These are phyloP conservation scores for Boletus eberwhitei DNA, from an alignment of 768 basidiomycete genomes.

Conservation along the genomic window DNA sequence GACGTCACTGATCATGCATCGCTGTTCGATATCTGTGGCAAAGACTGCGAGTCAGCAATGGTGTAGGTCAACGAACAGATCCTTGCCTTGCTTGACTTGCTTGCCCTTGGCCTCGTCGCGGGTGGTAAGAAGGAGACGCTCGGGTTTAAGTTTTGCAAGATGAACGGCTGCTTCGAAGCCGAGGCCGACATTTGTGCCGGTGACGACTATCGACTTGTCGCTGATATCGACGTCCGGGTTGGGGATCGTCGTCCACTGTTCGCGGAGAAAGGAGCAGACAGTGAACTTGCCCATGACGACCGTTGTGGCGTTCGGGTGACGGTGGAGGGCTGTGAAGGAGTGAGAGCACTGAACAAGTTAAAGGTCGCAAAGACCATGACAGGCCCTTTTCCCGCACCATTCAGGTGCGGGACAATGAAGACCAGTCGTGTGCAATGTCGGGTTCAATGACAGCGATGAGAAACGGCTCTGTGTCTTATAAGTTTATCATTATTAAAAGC, in stretches of 20 bases:
- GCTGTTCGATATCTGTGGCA: constrained; percentile 19
- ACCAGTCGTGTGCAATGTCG: neutral
- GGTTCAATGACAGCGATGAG: neutral
- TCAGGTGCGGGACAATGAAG: neutral
- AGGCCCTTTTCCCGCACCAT: neutral
- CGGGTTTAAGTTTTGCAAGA: constrained; percentile 24
- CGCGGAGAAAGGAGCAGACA: constrained; percentile 16
- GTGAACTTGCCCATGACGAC: constrained; percentile 25
- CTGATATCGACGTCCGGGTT: constrained; percentile 17
- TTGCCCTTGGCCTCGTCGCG: constrained; percentile 22
- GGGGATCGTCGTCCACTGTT: constrained; percentile 30
- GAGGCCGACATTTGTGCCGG: constrained; percentile 29
- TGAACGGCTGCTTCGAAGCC: constrained; percentile 30
- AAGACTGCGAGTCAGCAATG: neutral
- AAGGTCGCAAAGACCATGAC: neutral
- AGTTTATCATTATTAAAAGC: neutral
- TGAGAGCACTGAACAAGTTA: neutral
- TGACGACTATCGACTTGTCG: constrained; percentile 25
- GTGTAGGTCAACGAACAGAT: neutral
- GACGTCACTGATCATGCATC: constrained; percentile 2
- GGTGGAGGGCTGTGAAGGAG: neutral
- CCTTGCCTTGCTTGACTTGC: constrained; percentile 15
- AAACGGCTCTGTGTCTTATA: neutral
- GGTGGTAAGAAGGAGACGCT: constrained; percentile 24
- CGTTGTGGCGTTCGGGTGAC: neutral